Percentiles rank a stretch among this genome's conserved stretches.
Evolutionary conservation across 73 alveolate genomes (phyloP).

Genomic region (Paramecium primaurelia): DNA sequence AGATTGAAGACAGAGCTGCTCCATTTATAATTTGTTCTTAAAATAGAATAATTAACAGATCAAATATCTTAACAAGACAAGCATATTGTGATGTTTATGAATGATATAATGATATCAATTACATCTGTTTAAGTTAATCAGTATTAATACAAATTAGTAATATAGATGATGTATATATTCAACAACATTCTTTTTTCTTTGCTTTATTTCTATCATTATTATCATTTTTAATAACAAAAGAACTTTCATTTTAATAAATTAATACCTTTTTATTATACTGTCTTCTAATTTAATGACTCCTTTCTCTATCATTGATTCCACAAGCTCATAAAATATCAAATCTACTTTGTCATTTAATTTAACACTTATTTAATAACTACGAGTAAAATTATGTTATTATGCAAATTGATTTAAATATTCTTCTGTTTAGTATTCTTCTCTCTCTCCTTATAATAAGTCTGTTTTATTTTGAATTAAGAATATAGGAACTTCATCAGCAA

Average conservation of each 20-base stretch:
- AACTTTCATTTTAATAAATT: background rate
- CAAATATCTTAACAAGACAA: background rate
- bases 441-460: background rate
- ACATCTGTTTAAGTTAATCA: background rate
- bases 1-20: slow-evolving; percentile 1
- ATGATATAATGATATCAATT: background rate
- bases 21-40: background rate
- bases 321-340: background rate
- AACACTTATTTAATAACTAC: background rate
- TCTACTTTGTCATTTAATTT: background rate
- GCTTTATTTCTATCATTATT: background rate
- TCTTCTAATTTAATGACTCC: background rate
- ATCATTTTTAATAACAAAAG: background rate
- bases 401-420: slow-evolving; percentile 5
- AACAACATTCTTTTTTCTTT: background rate
- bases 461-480: slow-evolving; percentile 15
- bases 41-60: background rate
- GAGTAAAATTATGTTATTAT: background rate
- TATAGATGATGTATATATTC: background rate
- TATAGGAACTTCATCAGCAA: slow-evolving; percentile 12
- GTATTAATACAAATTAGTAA: background rate
- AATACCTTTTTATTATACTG: background rate
- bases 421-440: background rate
- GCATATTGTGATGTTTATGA: background rate
- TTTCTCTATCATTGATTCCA: background rate